These are phyloP conservation scores for Scytalidium lignicola DNA, from an alignment of 2,329 filamentous ascomycete species.

Conservation along the genomic window DNA sequence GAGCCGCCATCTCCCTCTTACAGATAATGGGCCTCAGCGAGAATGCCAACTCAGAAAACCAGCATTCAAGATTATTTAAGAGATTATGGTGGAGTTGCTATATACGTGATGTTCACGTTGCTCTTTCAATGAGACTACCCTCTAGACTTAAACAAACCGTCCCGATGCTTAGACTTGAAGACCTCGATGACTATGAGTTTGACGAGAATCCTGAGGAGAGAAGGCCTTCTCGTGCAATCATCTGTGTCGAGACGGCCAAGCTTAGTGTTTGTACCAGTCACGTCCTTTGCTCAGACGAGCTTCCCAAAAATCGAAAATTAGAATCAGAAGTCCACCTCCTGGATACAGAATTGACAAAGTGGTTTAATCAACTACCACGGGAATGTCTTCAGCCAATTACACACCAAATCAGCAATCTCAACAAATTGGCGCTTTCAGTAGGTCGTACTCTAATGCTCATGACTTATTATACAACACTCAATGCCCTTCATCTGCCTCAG, in stretches of 20 bases:
- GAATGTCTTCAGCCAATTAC: too few relatives aligned
- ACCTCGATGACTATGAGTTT: conserved; percentile 74
- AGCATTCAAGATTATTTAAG: conserved; percentile 79
- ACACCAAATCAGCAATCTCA: too few relatives aligned
- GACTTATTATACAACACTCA: too few relatives aligned
- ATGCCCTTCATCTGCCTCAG: too few relatives aligned
- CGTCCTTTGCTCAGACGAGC: conserved; percentile 61
- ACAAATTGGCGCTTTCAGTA: too few relatives aligned
- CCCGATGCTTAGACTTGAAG: conserved; percentile 73
- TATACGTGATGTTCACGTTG: conserved; percentile 84
- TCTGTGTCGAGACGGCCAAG: conserved; percentile 86
- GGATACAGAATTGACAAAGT: too few relatives aligned
- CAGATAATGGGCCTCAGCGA: conserved; percentile 88
- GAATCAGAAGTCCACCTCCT: too few relatives aligned
- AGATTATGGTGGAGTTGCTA: conserved; percentile 95
- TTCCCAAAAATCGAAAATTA: too few relatives aligned
- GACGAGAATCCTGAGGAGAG: conserved; percentile 56
- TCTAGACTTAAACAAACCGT: conserved; percentile 90
- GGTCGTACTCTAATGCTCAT: too few relatives aligned
- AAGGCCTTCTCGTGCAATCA: conserved; percentile 44
- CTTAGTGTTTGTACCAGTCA: conserved; percentile 84
- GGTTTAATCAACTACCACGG: too few relatives aligned
- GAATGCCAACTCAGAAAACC: conserved; percentile 58
- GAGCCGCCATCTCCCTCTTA: conserved; percentile 80
- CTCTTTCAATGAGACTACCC: conserved; percentile 82